Conservation (phyloP, 2,329 filamentous ascomycete genomes). For the Periconia macrospinosa region DNA sequence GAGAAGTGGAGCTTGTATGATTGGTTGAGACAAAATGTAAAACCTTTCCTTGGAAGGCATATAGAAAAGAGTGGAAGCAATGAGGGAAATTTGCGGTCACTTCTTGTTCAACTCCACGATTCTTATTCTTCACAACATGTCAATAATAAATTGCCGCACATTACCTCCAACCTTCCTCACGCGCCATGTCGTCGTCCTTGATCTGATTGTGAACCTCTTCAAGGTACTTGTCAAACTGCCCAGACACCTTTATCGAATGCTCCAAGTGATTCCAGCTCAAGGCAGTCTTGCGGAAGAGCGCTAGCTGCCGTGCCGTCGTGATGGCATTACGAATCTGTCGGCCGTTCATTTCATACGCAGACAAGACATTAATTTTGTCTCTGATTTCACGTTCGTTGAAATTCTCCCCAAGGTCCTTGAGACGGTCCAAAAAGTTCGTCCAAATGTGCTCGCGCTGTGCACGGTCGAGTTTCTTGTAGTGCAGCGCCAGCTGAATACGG, state of each 20-base stretch:
- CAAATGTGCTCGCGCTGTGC: slow-evolving; percentile 46
- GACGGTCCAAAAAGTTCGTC: slow-evolving; percentile 19
- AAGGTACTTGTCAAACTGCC: background rate
- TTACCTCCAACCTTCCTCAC: background rate
- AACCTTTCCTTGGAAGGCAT: no score
- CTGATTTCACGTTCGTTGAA: slow-evolving; percentile 28
- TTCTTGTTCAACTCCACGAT: no score
- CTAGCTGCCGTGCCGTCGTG: slow-evolving; percentile 9
- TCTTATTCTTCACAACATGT: no score
- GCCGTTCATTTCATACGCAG: slow-evolving; percentile 40
- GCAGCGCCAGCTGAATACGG: slow-evolving; percentile 48
- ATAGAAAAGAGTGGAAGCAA: no score
- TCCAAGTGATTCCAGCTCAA: background rate
- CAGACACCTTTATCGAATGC: background rate
- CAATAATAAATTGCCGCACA: no score
- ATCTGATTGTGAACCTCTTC: slow-evolving; percentile 1
- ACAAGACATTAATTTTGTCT: slow-evolving; percentile 25
- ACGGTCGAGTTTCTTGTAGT: slow-evolving; percentile 45
- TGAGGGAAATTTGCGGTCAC: no score
- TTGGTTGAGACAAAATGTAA: no score
- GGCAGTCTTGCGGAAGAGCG: background rate
- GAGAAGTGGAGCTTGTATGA: no score
- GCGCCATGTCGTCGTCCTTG: background rate
- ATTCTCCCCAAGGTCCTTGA: slow-evolving; percentile 10
- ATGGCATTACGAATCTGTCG: slow-evolving; percentile 48